Conservation (phyloP, 2,329 filamentous ascomycete genomes). For the Fusarium sp. region DNA sequence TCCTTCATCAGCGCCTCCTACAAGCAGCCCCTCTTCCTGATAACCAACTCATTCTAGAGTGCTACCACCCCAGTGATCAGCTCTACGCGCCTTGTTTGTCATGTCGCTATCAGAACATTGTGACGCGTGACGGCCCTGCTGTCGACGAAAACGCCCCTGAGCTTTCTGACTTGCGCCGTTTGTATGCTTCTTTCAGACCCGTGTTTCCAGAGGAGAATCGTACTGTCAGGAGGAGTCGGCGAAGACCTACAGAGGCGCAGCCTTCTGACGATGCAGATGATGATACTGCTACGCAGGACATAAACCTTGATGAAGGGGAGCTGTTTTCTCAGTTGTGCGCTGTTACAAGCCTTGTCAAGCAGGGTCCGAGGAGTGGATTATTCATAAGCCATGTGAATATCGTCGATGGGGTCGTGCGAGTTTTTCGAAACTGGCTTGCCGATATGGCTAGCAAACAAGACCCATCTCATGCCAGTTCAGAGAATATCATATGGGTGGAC, state of each 20-base stretch:
- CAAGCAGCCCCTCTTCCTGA: conserved; percentile 47
- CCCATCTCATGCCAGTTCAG: conserved; percentile 5
- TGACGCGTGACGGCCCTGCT: conserved; percentile 23
- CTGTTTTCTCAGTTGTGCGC: conserved; percentile 82
- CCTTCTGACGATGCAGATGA: conserved; percentile 45
- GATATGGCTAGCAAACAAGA: conserved; percentile 51
- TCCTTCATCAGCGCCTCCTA: conserved; percentile 76
- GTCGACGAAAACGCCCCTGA: conserved; percentile 23
- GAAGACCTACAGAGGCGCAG: conserved; percentile 16
- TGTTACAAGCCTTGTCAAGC: conserved; percentile 76
- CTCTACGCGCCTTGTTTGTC: conserved; percentile 76
- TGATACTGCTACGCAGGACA: conserved; percentile 68
- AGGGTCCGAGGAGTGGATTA: conserved; percentile 71
- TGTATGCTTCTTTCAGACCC: conserved; percentile 82
- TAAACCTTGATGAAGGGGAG: conserved; percentile 78
- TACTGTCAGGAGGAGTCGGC: conserved; percentile 51
- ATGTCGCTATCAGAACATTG: conserved; percentile 77
- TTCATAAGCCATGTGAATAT: conserved; percentile 77
- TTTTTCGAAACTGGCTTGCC: conserved; percentile 81
- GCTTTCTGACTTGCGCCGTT: conserved; percentile 61
- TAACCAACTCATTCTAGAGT: conserved; percentile 81
- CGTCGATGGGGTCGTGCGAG: conserved; percentile 76
- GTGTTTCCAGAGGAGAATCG: conserved; percentile 68
- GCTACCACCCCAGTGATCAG: conserved; percentile 80
- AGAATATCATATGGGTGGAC: conserved; percentile 77